Evolutionary conservation across 2,329 filamentous ascomycete species (phyloP).

Genomic region (Botrytis cinerea): DNA sequence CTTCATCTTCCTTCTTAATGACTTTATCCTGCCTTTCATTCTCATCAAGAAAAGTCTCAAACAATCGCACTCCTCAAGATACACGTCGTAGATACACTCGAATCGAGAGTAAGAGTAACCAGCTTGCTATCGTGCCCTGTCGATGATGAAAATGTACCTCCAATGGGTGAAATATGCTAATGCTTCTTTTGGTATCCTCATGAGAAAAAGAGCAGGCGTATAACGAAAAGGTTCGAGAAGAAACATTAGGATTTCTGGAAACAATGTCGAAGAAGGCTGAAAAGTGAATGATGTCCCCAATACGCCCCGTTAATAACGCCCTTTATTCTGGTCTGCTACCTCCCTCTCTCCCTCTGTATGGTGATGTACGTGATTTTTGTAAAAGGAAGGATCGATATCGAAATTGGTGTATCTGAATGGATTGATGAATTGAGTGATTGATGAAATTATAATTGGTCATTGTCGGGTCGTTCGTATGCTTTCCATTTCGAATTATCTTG

Average conservation of each 20-base stretch:
- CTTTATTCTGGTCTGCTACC: slow-evolving; percentile 7
- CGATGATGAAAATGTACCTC: slow-evolving; percentile 14
- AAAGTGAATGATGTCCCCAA: slow-evolving; percentile 14
- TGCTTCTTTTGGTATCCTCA: slow-evolving; percentile 13
- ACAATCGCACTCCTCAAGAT: slow-evolving; percentile 13
- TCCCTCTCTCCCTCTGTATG: slow-evolving; percentile 9
- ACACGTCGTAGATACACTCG: slow-evolving; percentile 18
- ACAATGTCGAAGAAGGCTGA: slow-evolving; percentile 17
- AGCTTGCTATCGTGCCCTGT: slow-evolving; percentile 17
- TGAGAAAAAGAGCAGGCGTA: slow-evolving; percentile 7
- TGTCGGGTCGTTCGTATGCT: slow-evolving; percentile 26
- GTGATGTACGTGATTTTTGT: slow-evolving; percentile 14
- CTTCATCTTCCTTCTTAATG: slow-evolving; percentile 20
- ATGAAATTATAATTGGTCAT: slow-evolving; percentile 24
- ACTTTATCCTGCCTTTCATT: slow-evolving; percentile 23
- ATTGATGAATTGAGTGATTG: slow-evolving; percentile 17
- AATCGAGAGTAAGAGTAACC: slow-evolving; percentile 20
- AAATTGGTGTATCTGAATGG: slow-evolving; percentile 20
- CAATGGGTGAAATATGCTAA: slow-evolving; percentile 24
- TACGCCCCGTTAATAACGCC: slow-evolving; percentile 22
- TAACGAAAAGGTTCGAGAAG: background rate
- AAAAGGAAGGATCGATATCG: slow-evolving; percentile 9
- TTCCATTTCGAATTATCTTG: slow-evolving; percentile 24
- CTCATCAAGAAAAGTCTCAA: slow-evolving; percentile 22
- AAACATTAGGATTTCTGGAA: slow-evolving; percentile 1